Evolutionary conservation across 2,329 filamentous ascomycete species (phyloP), one percentile per base, ranked within the genome.

Genomic region (Neopestalotiopsis sp.): DNA sequence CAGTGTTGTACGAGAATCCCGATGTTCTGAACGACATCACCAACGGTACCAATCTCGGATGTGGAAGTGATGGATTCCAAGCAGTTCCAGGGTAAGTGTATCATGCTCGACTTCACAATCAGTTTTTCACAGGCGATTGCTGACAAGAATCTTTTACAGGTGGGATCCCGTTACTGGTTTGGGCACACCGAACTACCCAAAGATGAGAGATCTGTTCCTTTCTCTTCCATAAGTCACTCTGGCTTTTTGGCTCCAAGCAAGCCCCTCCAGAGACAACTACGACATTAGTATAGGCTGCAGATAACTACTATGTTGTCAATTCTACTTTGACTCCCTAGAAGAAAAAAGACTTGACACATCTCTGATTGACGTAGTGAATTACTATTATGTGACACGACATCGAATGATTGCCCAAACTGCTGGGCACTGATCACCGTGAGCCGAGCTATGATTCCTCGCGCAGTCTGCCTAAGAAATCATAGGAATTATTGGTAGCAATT

Each of bases 141-240:
- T 59, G 57, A 30, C 24, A 9, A 14, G 13, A 12, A n/a, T 34
- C 20, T 14, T 32, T 17, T 40, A 17, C 14, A 67, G 67, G 4
- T 78, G 75, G 75, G 75, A 76, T 24, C 73, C 75, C 4, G 70
- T 77, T 17, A 77, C 75, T 14, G 74, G 75, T 17, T 68, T 77
- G 42, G 75, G 75, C 17, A 76, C 74, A 42, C 75, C 74, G 7
- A 74, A 75, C 62, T 76, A 75, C 56, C 71, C 69, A 2, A 69
- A 69, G 38, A 73, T 77, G 73, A 67, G 71, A 68, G 67, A 69
- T 13, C 67, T 76, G 7, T 77, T 74, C 40, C 40, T 76, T 68
- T 74, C 71, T 28, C 65, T 77, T n/a, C 74, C 71, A 4, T 75
- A 49, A 71, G 10, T 4, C n/a, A 30, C 34, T 38, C 34, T 38